Evolutionary conservation across 768 basidiomycete genomes (phyloP).

Genomic region (Macrolepiota fuliginosa): DNA sequence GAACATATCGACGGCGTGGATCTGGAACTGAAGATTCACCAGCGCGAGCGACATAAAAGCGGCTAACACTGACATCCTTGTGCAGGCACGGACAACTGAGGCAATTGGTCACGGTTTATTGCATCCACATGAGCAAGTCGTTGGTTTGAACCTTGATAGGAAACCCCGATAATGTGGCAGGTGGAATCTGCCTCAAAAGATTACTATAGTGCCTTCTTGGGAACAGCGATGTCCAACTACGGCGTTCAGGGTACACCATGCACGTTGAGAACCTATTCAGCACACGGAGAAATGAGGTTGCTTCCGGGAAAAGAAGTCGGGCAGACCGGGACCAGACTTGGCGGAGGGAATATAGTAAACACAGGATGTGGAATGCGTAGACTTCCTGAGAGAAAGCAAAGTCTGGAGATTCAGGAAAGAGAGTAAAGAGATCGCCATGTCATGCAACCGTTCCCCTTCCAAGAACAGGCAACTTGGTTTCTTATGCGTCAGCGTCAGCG

Average conservation of each 20-base stretch:
- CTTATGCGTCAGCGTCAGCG: neutral
- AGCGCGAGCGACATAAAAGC: neutral
- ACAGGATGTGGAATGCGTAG: neutral
- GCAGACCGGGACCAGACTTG: neutral
- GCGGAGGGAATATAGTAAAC: neutral
- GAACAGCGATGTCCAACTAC: neutral
- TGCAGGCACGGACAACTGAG: neutral
- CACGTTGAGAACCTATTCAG: neutral
- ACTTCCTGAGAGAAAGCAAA: conserved; percentile 4
- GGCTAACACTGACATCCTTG: neutral
- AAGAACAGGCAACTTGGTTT: conserved; percentile 2
- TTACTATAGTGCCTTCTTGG: neutral
- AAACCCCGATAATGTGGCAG: no score
- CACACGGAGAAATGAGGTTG: neutral
- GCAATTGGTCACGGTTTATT: neutral
- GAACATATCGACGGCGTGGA: no score
- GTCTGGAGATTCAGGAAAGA: neutral
- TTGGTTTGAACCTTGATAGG: no score
- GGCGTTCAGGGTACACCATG: neutral
- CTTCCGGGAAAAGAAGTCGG: neutral
- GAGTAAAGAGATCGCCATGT: neutral
- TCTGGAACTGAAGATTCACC: no score
- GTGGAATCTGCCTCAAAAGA: neutral
- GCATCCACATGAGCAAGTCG: neutral
- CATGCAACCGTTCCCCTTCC: neutral